Evolutionary conservation across 257 asterid genomes (phyloP), one percentile per base, ranked within the genome.

Genomic region (Nicotiana sylvestris): DNA sequence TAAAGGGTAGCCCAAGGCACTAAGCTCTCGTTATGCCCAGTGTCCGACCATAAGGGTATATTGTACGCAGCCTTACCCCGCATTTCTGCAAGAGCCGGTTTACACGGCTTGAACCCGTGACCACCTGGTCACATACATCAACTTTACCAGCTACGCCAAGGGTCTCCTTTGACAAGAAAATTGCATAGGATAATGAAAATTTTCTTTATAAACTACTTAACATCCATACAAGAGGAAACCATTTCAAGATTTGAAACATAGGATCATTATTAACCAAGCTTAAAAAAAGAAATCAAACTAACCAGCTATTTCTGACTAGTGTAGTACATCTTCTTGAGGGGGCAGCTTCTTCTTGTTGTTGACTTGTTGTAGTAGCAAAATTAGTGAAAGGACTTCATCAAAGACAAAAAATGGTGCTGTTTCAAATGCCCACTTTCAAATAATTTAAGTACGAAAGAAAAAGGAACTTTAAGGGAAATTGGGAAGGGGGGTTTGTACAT

Each of bases 381-480:
- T 13, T 49, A 76, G 55, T 65, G 57, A 65, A 32, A 78, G 83
- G 77, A 72, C 84, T 79, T 74, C 77, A 82, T 55, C 79, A 81
- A 87, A 76, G 84, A 86, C 78, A 66, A 85, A 83, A 69, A 21
- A 83, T 64, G 80, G 78, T 60, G 80, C 61, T 77, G 61, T 82
- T 77, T 84, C 21, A 77, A 77, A 81, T 78, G 57, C 51, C 58
- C 82, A 81, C 61, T 78, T 43, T 81, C 65, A 68, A 69, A 43
- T 43, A 43, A 43, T 43, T 43, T 9, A 43, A 85, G 68, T 39
- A 81, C 13, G 18, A 16, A 56, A 16, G 76, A 66, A 81, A 76
- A 49, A 60, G 66, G 70, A 72, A 72, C 79, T 72, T 72, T 25
- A 43, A 43, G 61, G 57, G 61, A 21, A 46, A 72, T 72, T 72